These are phyloP conservation scores for Reticulascus tulasneorum DNA, from an alignment of 2,329 filamentous ascomycete genomes.

Conservation along the genomic window DNA sequence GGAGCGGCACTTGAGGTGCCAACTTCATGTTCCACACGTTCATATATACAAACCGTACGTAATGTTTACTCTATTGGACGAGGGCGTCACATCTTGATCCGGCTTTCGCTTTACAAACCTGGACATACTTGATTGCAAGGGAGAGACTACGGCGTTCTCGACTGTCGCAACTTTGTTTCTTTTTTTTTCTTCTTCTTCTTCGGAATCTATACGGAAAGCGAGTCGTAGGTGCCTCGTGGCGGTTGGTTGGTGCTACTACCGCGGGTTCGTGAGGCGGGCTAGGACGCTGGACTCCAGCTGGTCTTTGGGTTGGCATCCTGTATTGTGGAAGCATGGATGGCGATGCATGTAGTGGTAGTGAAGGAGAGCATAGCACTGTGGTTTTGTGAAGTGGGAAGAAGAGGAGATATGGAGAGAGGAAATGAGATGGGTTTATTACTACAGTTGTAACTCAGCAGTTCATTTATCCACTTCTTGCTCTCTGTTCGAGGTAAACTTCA, in stretches of 20 bases:
- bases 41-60: slow-evolving; percentile 14
- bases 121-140: neutral
- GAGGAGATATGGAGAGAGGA: neutral
- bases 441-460: too few species aligned
- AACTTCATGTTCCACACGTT: slow-evolving; percentile 4
- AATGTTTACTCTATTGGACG: slow-evolving; percentile 15
- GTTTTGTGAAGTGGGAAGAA: neutral
- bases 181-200: neutral
- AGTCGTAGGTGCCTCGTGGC: neutral
- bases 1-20: too few species aligned
- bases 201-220: slow-evolving; percentile 2
- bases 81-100: slow-evolving; percentile 6
- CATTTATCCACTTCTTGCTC: too few species aligned
- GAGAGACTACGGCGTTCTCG: neutral
- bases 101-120: neutral
- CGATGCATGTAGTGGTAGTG: neutral
- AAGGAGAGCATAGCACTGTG: neutral
- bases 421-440: too few species aligned
- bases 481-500: too few species aligned
- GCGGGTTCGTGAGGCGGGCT: neutral
- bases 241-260: neutral
- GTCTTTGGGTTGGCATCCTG: slow-evolving; percentile 11
- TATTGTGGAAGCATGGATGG: neutral
- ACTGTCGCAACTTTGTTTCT: neutral
- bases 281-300: slow-evolving; percentile 8